Evolutionary conservation across 441 rosid genomes (phyloP), one percentile per base, ranked within the genome.

Genomic region (Omphalea diandra): DNA sequence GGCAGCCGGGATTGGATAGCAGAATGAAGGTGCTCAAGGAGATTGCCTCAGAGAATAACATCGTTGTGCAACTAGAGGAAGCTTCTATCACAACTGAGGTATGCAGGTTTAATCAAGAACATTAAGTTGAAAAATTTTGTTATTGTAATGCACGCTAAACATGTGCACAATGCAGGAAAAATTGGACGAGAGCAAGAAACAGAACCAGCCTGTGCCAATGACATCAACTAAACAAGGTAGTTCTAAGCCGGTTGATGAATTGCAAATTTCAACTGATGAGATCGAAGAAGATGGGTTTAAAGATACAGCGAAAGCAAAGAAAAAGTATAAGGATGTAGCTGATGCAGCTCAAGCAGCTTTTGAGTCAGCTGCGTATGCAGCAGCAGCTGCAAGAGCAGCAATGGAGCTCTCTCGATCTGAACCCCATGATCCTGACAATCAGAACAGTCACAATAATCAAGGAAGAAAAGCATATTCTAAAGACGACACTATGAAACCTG

Each of bases 301-400:
- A 68, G 96, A 95, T 73, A 87, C 94, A 20, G 49, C 49, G 10
- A 82, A 76, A 74, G 56, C 71, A 72, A 85, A 78, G 76, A 81
- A 74, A 72, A 87, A 87, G 82, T 94, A 90, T 83, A 90, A 64
- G 80, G 96, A 88, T 73, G 97, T 94, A 18, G 90, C 98, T 72
- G 96, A 86, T 85, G 99, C 99, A 36, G 99, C 99, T 66, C 97
- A 94, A 81, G 96, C 93, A 65, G 99, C 99, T 20, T 92, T 89
- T 43, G 87, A 88, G 80, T 89, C 97, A 8, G 99, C 99, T 24
- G 96, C 89, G 61, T 67, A 87, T 66, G 99, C 97, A 2, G 99
- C 99, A 22, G 90, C 53, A 7, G 98, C 99, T 14, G 99, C 99
- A 67, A 86, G 88, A 77, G 99, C 94, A 0, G 99, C 98, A 12